phyloP scores from a whole-genome alignment of 805 yeast species.

The Pichia occidentalis region DNA sequence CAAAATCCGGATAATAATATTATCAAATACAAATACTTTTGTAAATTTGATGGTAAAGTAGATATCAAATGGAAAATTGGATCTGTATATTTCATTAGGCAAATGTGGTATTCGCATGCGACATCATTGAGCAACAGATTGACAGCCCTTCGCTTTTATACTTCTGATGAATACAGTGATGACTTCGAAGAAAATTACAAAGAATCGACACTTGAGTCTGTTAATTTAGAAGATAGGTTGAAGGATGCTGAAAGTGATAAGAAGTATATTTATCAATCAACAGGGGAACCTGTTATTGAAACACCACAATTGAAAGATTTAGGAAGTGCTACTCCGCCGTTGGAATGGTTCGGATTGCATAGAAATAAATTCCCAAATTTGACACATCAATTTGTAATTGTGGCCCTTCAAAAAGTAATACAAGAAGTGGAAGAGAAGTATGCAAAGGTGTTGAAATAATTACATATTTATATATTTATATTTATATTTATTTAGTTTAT shows the following conservation, averaged over 20 bases:
- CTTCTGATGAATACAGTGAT: constrained; percentile 31
- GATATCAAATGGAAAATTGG: constrained; percentile 94
- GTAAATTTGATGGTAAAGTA: constrained; percentile 82
- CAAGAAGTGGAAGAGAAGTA: constrained; percentile 57
- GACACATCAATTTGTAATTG: constrained; percentile 74
- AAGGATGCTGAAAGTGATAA: constrained; percentile 42
- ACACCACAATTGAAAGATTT: constrained; percentile 86
- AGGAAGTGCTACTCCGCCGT: constrained; percentile 96
- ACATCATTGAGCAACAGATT: constrained; percentile 62
- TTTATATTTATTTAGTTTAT: no score
- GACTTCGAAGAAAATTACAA: constrained; percentile 28
- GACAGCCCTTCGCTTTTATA: constrained; percentile 31
- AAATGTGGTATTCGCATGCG: constrained; percentile 86
- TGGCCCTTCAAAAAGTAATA: constrained; percentile 66
- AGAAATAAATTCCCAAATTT: constrained; percentile 78
- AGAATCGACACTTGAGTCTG: constrained; percentile 28
- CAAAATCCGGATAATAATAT: constrained; percentile 46
- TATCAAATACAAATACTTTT: constrained; percentile 61
- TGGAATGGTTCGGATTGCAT: constrained; percentile 97
- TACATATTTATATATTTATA: no score
- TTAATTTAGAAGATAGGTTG: constrained; percentile 35
- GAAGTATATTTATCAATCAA: constrained; percentile 51
- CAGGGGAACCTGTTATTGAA: constrained; percentile 73
- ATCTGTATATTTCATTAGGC: constrained; percentile 79
- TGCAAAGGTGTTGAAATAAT: constrained; percentile 42